Conservation (phyloP, 768 basidiomycete genomes). For the Trichaptum fuscoviolaceum region DNA sequence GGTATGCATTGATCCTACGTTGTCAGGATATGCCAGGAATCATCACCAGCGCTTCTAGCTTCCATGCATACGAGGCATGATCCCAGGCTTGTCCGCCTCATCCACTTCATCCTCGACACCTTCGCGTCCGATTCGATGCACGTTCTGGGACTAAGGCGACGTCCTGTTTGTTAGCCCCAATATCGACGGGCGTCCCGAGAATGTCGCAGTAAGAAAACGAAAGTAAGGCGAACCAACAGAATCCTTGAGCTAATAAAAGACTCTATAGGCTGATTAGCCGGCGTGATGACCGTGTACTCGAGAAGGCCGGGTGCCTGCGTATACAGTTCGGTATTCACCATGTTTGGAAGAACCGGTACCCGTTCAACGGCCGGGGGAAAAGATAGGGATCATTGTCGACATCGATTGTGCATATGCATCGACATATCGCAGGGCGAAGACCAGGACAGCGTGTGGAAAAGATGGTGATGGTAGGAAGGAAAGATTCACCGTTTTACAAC, state of each 20-base stretch:
- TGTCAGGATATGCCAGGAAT: not conserved
- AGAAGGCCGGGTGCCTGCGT: not conserved
- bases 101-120: not conserved
- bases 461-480: conserved; percentile 3
- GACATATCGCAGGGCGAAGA: too few species aligned
- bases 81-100: not conserved
- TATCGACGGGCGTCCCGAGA: not conserved
- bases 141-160: not conserved
- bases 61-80: not conserved
- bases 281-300: not conserved
- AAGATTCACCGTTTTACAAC: not conserved
- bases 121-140: not conserved
- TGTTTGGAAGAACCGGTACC: too few species aligned
- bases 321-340: too few species aligned
- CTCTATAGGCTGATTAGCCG: not conserved
- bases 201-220: not conserved
- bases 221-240: not conserved
- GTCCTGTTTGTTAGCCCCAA: not conserved
- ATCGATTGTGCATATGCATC: too few species aligned
- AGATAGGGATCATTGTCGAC: too few species aligned
- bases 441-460: not conserved
- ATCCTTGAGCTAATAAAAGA: not conserved
- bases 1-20: not conserved
- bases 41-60: not conserved
- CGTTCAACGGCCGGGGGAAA: too few species aligned